Conservation (phyloP, 2,329 filamentous ascomycete genomes). For the Thielaviopsis euricoi region DNA sequence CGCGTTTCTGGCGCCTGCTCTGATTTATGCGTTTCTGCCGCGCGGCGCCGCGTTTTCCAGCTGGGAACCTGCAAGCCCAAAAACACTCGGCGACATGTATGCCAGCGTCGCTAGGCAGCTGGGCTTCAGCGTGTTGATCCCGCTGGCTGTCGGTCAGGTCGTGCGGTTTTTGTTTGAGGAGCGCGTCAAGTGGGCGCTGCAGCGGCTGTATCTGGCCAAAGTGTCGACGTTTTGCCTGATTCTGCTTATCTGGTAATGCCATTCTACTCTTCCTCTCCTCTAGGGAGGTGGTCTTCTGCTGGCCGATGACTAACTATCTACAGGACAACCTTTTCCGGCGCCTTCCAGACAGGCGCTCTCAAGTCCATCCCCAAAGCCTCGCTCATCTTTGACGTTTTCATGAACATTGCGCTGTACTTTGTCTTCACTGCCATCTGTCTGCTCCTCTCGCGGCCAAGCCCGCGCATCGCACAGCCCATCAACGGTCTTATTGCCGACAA, state of each 20-base stretch:
- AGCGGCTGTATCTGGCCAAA: slow-evolving; percentile 35
- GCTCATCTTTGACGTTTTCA: slow-evolving; percentile 49
- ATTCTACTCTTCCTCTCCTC: no score
- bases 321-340: slow-evolving; percentile 52
- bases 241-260: slow-evolving; percentile 31
- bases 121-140: slow-evolving; percentile 48
- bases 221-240: slow-evolving; percentile 31
- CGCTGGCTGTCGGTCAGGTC: slow-evolving; percentile 44
- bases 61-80: slow-evolving; percentile 35
- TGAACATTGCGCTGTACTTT: slow-evolving; percentile 46
- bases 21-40: slow-evolving; percentile 45
- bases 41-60: slow-evolving; percentile 34
- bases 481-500: slow-evolving; percentile 22
- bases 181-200: slow-evolving; percentile 34
- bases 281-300: no score
- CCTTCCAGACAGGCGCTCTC: slow-evolving; percentile 47
- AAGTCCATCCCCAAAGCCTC: slow-evolving; percentile 40
- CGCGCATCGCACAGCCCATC: slow-evolving; percentile 18
- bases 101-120: slow-evolving; percentile 50
- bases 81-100: slow-evolving; percentile 45
- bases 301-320: slow-evolving; percentile 16
- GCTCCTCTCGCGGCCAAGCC: slow-evolving; percentile 28
- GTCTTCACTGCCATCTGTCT: slow-evolving; percentile 48
- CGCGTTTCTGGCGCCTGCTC: slow-evolving; percentile 47
- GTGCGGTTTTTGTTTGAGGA: slow-evolving; percentile 34